These are phyloP conservation scores for Tuber umbilicatum DNA, from an alignment of 495 filamentous ascomycete species.

Conservation along the genomic window DNA sequence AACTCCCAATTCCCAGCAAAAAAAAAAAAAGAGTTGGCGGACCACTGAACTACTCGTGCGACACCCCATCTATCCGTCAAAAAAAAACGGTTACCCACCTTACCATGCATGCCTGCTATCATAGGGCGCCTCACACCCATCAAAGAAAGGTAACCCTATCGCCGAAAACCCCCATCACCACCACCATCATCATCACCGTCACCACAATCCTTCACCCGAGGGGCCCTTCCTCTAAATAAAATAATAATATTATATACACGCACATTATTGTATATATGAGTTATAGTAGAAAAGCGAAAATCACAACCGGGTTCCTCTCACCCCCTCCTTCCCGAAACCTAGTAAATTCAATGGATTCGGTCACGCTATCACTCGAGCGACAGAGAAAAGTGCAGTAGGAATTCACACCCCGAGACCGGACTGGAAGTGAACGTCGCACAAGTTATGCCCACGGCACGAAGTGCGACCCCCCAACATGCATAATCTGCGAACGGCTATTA, in stretches of 20 bases:
- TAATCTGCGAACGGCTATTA: conserved; percentile 2
- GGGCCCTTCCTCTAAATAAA: not conserved
- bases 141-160: not conserved
- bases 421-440: not conserved
- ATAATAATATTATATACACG: not conserved
- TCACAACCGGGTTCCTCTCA: not conserved
- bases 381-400: not conserved
- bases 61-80: not conserved
- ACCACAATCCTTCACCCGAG: not conserved
- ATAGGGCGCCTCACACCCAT: not conserved
- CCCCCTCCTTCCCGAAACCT: not conserved
- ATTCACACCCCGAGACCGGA: not conserved
- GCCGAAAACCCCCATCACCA: not conserved
- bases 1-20: not conserved
- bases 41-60: conserved; percentile 4
- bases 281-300: not conserved
- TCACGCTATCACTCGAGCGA: not conserved
- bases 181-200: not conserved
- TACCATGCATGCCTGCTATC: not conserved
- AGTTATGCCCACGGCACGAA: not conserved
- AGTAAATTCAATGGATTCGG: not conserved
- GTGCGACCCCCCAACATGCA: not conserved
- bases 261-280: too few species aligned
- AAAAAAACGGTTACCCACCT: not conserved
- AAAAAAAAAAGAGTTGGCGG: not conserved